These are phyloP conservation scores for Calonectria ilicicola DNA, from an alignment of 2,329 filamentous ascomycete species.

Conservation along the genomic window DNA sequence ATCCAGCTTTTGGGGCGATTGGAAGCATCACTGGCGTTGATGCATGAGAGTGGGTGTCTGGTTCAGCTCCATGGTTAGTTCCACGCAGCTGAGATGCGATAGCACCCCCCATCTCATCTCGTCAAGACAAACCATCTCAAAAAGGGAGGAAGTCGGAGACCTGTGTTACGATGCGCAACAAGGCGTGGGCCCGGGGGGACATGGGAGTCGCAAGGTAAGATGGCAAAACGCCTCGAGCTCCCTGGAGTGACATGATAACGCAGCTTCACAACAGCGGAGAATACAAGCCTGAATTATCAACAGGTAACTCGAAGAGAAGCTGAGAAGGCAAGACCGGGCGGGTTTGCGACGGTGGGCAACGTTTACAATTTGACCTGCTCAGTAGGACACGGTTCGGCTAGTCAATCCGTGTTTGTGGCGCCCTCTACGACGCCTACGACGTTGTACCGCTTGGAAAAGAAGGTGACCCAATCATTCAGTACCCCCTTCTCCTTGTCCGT, in stretches of 20 bases:
- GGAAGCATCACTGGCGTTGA: not conserved
- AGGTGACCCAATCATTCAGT: constrained; percentile 92
- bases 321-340: not conserved
- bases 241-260: not conserved
- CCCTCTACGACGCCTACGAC: constrained; percentile 78
- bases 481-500: constrained; percentile 86
- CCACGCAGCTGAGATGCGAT: not conserved
- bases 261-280: constrained; percentile 37
- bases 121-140: not conserved
- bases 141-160: not conserved
- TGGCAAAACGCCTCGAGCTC: not conserved
- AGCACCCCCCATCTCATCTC: not conserved
- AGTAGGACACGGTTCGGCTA: constrained; percentile 36
- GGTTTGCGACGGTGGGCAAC: not conserved
- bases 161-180: not conserved
- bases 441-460: constrained; percentile 97
- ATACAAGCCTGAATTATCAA: constrained; percentile 17
- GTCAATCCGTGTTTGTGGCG: constrained; percentile 66
- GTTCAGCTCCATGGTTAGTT: not conserved
- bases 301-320: not conserved
- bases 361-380: constrained; percentile 38
- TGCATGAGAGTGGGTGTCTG: not conserved
- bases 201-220: not conserved
- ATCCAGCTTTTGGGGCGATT: not conserved
- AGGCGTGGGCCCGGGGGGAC: not conserved